Percentiles rank a stretch among this genome's conserved stretches.
Conservation (phyloP, 768 basidiomycete genomes). For the Leccinum longicurvipes region DNA sequence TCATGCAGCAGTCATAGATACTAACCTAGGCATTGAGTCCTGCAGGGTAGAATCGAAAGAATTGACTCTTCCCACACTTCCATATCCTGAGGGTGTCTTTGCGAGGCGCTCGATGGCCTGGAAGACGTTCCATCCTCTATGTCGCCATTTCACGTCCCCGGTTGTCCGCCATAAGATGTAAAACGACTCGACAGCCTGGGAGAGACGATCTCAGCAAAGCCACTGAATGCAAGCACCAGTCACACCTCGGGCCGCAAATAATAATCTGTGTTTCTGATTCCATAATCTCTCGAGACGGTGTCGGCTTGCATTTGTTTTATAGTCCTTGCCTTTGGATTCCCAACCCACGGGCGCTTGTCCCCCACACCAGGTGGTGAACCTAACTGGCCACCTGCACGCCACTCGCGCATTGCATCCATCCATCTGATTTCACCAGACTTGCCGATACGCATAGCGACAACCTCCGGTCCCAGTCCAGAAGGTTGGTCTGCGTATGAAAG, state of each 20-base stretch:
- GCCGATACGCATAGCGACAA: slow-evolving; percentile 35
- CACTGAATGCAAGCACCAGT: not conserved
- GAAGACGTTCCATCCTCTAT: slow-evolving; percentile 69
- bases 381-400: slow-evolving; percentile 43
- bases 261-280: slow-evolving; percentile 43
- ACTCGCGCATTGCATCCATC: slow-evolving; percentile 39
- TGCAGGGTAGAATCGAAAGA: slow-evolving; percentile 33
- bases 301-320: slow-evolving; percentile 19
- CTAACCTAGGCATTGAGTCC: slow-evolving; percentile 76
- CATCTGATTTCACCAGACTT: slow-evolving; percentile 24
- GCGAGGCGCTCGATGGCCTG: slow-evolving; percentile 60
- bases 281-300: slow-evolving; percentile 50
- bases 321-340: slow-evolving; percentile 18
- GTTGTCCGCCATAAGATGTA: slow-evolving; percentile 72
- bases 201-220: not conserved
- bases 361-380: slow-evolving; percentile 54
- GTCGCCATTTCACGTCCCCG: slow-evolving; percentile 64
- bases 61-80: slow-evolving; percentile 52
- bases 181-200: slow-evolving; percentile 68
- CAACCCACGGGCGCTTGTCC: slow-evolving; percentile 33
- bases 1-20: not conserved
- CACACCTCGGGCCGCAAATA: slow-evolving; percentile 70
- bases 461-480: slow-evolving; percentile 67
- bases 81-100: slow-evolving; percentile 60
- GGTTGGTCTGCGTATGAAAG: slow-evolving; percentile 68